Evolutionary conservation across 2,329 filamentous ascomycete genomes (phyloP).

Genomic region (Sarocladiaceae sp.): DNA sequence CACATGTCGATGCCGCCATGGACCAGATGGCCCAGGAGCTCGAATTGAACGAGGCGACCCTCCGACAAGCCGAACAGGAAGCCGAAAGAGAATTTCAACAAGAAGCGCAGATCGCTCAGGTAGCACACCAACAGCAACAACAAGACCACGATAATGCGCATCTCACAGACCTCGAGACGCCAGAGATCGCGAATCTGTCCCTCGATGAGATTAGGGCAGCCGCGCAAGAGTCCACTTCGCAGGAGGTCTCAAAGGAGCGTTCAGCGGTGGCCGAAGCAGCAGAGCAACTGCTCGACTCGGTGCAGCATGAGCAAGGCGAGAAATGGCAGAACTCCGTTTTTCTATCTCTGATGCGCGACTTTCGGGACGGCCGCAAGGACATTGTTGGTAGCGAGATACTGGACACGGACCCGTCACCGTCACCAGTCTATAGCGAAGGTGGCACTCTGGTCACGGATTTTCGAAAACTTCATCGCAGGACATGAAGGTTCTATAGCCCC

Average conservation of each 20-base stretch:
- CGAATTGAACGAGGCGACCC: conserved; percentile 27
- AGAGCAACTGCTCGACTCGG: conserved; percentile 34
- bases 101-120: neutral
- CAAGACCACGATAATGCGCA: conserved; percentile 7
- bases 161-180: conserved; percentile 23
- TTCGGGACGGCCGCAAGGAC: conserved; percentile 37
- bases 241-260: conserved; percentile 18
- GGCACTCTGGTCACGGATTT: conserved; percentile 8
- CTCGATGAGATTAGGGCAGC: conserved; percentile 14
- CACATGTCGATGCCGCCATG: conserved; percentile 36
- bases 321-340: conserved; percentile 43
- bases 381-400: conserved; percentile 35
- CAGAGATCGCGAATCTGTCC: conserved; percentile 27
- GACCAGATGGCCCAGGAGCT: conserved; percentile 35
- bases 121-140: neutral
- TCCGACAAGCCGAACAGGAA: conserved; percentile 18
- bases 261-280: conserved; percentile 36
- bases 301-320: conserved; percentile 37
- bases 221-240: conserved; percentile 13
- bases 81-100: neutral
- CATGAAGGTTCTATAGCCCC: neutral
- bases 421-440: neutral
- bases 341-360: conserved; percentile 38
- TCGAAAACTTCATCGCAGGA: neutral
- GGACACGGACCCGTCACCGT: conserved; percentile 18